Evolutionary conservation across 352 stramenopile genomes (phyloP), one percentile per base, ranked within the genome.

Genomic region (Phytophthora rubi): DNA sequence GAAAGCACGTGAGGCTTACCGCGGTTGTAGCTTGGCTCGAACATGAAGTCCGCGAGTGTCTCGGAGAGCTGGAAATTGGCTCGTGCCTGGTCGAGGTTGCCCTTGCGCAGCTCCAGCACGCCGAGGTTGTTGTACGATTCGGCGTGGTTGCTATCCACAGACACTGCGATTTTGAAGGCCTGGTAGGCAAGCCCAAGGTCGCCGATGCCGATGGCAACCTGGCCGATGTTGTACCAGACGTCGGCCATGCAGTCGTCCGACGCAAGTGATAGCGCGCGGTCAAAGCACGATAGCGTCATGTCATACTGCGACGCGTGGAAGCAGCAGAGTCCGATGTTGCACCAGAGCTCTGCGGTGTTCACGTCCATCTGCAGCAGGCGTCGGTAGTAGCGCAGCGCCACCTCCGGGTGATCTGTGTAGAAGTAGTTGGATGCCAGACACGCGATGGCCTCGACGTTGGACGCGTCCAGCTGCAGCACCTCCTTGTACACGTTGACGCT

Each of bases 261-360:
- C 10, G 92, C 92, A 59, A 97, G 79, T 10, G 76, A 65, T 3
- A 98, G 85, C 23, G 95, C 94, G 26, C 90, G 89, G 59, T 98
- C 92, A 61, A 98, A 97, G 75, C 93, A 98, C 55, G 88, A 93
- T 15, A 98, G 85, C 51, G 93, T 96, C 83, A 98, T 92, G 80
- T 98, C 95, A 83, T 98, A 98, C 78, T 98, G 87, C 21, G 87
- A 86, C 13, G 92, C 91, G 82, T 98, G 95, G 73, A 98, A 98
- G 75, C 94, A 98, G 76, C 92, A 98, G 12, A 98, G 82, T 0
- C 91, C 94, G 16, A 98, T 82, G 82, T 98, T 98, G 83, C 93
- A 97, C 94, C 95, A 98, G 32, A 98, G 81, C 80, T 98, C 94
- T 15, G 92, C 80, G 59, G 81, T 97, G 61, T 83, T 88, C 32